Evolutionary conservation across 2,329 filamentous ascomycete genomes (phyloP).

Genomic region (Lachnellula arida): DNA sequence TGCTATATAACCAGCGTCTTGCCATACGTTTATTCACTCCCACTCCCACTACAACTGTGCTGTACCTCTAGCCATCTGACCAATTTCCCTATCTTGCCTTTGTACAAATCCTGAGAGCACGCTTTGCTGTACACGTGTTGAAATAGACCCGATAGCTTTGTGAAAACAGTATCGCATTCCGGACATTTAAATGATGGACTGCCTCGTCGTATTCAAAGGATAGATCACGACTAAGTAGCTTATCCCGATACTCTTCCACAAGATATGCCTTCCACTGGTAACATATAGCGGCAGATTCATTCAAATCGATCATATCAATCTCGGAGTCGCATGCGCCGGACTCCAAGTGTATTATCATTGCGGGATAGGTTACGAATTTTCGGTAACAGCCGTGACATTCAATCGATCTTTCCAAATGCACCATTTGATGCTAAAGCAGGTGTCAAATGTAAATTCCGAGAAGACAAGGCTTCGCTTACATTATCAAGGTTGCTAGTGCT

Average conservation of each 20-base stretch:
- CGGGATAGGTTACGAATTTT: slow-evolving; percentile 1
- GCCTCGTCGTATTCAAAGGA: slow-evolving; percentile 1
- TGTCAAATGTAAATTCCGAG: not conserved
- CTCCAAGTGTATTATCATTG: slow-evolving; percentile 3
- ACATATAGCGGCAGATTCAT: slow-evolving; percentile 6
- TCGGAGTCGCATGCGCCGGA: slow-evolving; percentile 1
- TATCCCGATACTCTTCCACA: slow-evolving; percentile 2
- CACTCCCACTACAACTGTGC: not conserved
- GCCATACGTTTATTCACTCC: no score
- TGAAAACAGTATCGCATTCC: slow-evolving; percentile 5
- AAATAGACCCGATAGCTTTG: slow-evolving; percentile 4
- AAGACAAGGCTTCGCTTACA: not conserved
- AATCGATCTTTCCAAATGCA: slow-evolving; percentile 6
- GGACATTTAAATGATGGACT: slow-evolving; percentile 7
- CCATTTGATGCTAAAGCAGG: slow-evolving; percentile 4
- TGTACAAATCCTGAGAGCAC: not conserved
- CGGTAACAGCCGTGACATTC: slow-evolving; percentile 3
- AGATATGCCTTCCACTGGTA: slow-evolving; percentile 8
- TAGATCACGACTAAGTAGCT: slow-evolving; percentile 5
- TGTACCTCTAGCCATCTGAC: not conserved
- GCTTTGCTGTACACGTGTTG: not conserved
- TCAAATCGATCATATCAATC: slow-evolving; percentile 7
- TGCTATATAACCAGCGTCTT: no score
- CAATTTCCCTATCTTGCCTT: not conserved
- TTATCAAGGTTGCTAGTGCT: slow-evolving; percentile 3